phyloP scores from a whole-genome alignment of 306 rosid genomes.

The Ormosia emarginata region DNA sequence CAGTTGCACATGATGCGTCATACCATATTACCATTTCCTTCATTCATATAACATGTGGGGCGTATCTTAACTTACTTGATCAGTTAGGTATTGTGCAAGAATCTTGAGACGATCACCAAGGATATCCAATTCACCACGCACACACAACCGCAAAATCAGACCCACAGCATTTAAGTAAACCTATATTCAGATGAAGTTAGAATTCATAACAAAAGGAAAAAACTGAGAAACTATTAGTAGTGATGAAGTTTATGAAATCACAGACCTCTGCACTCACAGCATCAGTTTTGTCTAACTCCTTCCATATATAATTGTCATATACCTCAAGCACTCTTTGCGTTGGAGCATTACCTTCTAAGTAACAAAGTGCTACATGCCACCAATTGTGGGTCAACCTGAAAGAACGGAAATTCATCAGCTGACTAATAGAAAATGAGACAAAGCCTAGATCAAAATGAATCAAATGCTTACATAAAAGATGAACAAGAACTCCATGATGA shows the following conservation, averaged over 20 bases:
- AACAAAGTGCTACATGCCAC: conserved; percentile 98
- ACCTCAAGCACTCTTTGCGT: conserved; percentile 49
- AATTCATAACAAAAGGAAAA: background rate
- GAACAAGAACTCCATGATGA: conserved; percentile 60
- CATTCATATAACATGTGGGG: background rate
- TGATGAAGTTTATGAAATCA: conserved; percentile 3
- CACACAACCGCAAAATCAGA: conserved; percentile 61
- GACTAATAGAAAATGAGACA: conserved; percentile 6
- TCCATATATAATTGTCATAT: conserved; percentile 80
- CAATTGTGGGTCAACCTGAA: conserved; percentile 96
- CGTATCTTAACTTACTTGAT: conserved; percentile 53
- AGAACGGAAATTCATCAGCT: background rate
- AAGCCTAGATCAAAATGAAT: background rate
- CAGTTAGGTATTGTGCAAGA: conserved; percentile 45
- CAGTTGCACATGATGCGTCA: background rate
- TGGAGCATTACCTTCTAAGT: conserved; percentile 77
- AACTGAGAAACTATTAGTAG: background rate
- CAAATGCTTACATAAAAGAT: conserved; percentile 62
- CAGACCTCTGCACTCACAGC: conserved; percentile 50
- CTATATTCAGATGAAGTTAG: conserved; percentile 39
- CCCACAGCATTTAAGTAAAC: conserved; percentile 82
- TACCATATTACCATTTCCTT: background rate
- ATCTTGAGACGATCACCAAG: conserved; percentile 54
- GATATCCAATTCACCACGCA: conserved; percentile 50
- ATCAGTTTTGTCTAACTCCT: conserved; percentile 72